These are phyloP conservation scores for Lodderomyces margitis DNA, from an alignment of 1,139 yeast genomes.

Conservation along the genomic window DNA sequence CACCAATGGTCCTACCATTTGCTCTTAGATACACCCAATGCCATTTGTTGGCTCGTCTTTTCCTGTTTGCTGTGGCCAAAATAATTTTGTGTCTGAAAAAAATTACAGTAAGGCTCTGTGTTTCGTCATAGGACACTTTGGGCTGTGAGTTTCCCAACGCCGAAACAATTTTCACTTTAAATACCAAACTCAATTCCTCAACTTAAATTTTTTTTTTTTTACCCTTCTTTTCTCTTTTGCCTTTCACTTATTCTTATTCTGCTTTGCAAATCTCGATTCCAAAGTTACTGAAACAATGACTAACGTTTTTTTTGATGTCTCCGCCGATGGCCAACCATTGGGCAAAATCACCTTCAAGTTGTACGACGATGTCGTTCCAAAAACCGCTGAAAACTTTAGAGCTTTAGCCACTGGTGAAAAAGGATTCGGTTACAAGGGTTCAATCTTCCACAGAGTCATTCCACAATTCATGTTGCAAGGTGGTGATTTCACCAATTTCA, in stretches of 20 bases:
- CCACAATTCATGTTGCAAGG: conserved; percentile 99
- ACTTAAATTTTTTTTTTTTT: background rate
- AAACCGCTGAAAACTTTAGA: conserved; percentile 98
- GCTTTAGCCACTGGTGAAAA: conserved; percentile 96
- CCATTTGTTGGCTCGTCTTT: background rate
- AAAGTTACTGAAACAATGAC: conserved; percentile 32
- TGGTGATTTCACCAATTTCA: conserved; percentile 94
- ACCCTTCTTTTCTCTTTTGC: background rate
- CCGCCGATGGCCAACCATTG: conserved; percentile 55
- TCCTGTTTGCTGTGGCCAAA: background rate
- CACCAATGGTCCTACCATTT: too few species aligned
- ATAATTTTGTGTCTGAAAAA: conserved; percentile 3
- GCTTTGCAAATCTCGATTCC: background rate
- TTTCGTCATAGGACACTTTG: too few species aligned
- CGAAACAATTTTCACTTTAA: background rate
- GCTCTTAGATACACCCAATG: too few species aligned
- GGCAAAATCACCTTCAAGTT: conserved; percentile 51
- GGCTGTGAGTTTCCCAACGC: background rate
- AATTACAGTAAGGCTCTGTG: too few species aligned
- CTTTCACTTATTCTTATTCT: background rate
- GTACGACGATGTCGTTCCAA: conserved; percentile 93
- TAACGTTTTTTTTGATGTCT: conserved; percentile 73
- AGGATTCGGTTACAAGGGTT: conserved; percentile 91
- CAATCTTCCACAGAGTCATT: conserved; percentile 97
- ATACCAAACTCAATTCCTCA: background rate